Conservation (phyloP, 108 stramenopile genomes). For the Pseudonitzschia multiseries region DNA sequence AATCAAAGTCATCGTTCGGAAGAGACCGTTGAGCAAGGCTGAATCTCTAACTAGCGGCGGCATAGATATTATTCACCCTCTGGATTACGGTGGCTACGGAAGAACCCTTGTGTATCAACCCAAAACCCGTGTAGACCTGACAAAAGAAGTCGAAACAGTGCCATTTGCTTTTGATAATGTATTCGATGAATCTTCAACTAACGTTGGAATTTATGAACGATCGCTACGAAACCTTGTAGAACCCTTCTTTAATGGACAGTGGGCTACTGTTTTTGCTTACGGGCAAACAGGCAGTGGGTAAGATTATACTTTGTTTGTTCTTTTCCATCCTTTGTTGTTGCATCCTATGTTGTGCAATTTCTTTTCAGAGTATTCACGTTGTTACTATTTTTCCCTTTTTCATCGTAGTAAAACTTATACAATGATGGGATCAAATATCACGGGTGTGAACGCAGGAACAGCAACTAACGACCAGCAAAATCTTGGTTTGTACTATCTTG, state of each 20-base stretch:
- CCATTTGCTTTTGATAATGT: constrained; percentile 97
- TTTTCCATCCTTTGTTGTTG: neutral
- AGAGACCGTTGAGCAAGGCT: constrained; percentile 77
- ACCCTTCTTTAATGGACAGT: constrained; percentile 83
- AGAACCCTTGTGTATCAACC: constrained; percentile 93
- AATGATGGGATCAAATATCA: constrained; percentile 92
- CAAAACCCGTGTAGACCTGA: constrained; percentile 95
- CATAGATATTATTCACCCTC: constrained; percentile 81
- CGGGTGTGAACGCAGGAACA: constrained; percentile 68
- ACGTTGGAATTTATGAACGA: constrained; percentile 77
- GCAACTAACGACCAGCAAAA: constrained; percentile 48
- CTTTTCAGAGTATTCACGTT: neutral
- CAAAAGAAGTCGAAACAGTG: constrained; percentile 92
- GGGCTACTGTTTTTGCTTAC: constrained; percentile 93
- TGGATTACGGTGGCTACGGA: constrained; percentile 67
- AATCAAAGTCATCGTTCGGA: constrained; percentile 87
- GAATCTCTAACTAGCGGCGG: constrained; percentile 72
- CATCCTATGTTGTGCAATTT: neutral
- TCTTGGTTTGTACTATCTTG: constrained; percentile 89
- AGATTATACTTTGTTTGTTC: neutral
- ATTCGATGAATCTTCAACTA: constrained; percentile 74
- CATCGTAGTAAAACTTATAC: constrained; percentile 82
- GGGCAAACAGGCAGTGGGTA: constrained; percentile 82
- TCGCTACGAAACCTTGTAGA: constrained; percentile 85
- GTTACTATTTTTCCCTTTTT: constrained; percentile 30